These are phyloP conservation scores for Ophiocordyceps sinensis DNA, from an alignment of 2,329 filamentous ascomycete species.

Conservation along the genomic window DNA sequence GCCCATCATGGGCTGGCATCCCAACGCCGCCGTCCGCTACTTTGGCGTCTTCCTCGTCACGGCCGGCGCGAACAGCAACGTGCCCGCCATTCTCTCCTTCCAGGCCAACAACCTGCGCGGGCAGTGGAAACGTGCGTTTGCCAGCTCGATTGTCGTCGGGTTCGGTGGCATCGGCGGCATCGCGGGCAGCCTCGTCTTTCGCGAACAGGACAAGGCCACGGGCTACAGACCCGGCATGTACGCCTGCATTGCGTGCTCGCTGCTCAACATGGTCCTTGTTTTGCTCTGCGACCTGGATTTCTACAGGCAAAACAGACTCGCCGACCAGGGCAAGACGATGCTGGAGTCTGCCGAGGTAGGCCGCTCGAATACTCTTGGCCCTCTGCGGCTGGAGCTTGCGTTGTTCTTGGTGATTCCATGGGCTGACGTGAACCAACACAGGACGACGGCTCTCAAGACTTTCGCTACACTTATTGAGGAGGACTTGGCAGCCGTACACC, in stretches of 20 bases:
- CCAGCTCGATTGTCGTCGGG: conserved; percentile 60
- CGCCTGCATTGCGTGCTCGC: conserved; percentile 35
- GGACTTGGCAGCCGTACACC: not conserved
- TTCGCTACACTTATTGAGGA: conserved; percentile 1
- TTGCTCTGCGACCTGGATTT: conserved; percentile 24
- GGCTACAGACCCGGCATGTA: conserved; percentile 40
- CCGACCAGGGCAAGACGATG: conserved; percentile 36
- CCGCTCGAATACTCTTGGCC: conserved; percentile 2
- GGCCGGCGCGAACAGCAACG: conserved; percentile 63
- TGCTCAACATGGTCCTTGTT: conserved; percentile 32
- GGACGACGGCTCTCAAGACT: not conserved
- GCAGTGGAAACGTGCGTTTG: conserved; percentile 78
- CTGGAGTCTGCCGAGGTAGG: conserved; percentile 36
- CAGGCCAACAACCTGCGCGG: conserved; percentile 81
- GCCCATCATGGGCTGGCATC: conserved; percentile 56
- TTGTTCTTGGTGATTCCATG: not conserved
- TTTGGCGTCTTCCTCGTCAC: conserved; percentile 65
- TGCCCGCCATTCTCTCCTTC: conserved; percentile 62
- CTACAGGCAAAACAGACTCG: conserved; percentile 29
- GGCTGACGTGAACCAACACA: not conserved
- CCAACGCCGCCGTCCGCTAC: conserved; percentile 43
- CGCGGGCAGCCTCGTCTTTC: conserved; percentile 58
- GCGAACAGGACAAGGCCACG: conserved; percentile 34
- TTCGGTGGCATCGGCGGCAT: conserved; percentile 71
- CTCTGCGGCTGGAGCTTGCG: not conserved